These are phyloP conservation scores for Melastoma candidum DNA, from an alignment of 441 rosid species.

Conservation along the genomic window DNA sequence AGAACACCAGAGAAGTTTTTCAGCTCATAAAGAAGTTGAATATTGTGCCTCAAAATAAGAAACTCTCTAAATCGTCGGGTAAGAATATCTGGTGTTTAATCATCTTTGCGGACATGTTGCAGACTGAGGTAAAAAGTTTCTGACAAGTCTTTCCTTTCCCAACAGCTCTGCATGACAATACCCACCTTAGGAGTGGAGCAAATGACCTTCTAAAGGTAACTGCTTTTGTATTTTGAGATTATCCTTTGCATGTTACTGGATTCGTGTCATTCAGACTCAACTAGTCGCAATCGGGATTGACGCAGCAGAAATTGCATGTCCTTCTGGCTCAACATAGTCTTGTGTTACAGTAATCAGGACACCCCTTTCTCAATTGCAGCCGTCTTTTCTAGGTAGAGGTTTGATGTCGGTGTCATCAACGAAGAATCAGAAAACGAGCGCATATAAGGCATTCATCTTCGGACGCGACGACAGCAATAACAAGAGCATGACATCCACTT, in stretches of 20 bases:
- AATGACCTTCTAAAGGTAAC: slow-evolving; percentile 52
- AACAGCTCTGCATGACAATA: slow-evolving; percentile 48
- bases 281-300: background rate
- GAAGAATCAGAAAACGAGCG: slow-evolving; percentile 46
- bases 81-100: slow-evolving; percentile 16
- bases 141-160: slow-evolving; percentile 8
- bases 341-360: slow-evolving; percentile 10
- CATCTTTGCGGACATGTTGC: slow-evolving; percentile 1
- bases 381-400: slow-evolving; percentile 65
- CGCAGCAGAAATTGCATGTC: no score
- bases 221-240: background rate
- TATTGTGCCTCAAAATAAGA: slow-evolving; percentile 42
- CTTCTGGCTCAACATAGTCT: slow-evolving; percentile 2
- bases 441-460: slow-evolving; percentile 59
- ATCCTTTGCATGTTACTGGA: background rate
- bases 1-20: slow-evolving; percentile 52
- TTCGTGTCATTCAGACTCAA: background rate
- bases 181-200: slow-evolving; percentile 34
- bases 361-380: slow-evolving; percentile 31
- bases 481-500: slow-evolving; percentile 32
- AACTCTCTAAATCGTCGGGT: slow-evolving; percentile 62
- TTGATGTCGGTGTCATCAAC: slow-evolving; percentile 41
- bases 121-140: slow-evolving; percentile 1
- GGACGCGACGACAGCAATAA: slow-evolving; percentile 67
- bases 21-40: slow-evolving; percentile 66